Evolutionary conservation across 2,329 filamentous ascomycete species (phyloP), one percentile per base, ranked within the genome.

Genomic region (Cladobotryum protrusum): DNA sequence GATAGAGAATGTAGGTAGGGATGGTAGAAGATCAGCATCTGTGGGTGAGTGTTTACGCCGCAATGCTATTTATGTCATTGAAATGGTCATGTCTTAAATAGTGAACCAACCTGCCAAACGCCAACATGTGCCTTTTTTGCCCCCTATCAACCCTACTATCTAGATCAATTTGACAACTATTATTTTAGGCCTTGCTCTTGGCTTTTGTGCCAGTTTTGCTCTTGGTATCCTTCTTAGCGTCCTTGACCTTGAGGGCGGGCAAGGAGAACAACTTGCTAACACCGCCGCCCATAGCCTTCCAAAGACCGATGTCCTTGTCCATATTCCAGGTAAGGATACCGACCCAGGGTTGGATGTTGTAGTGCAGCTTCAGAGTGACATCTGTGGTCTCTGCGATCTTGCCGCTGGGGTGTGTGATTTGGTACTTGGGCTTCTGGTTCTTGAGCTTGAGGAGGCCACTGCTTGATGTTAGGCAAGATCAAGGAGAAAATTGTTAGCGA

Each of bases 281-380:
- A n/a, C 85, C 86, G 5, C 80, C 82, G 58, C 75, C 72, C 54
- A 90, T 61, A 48, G 72, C 75, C 70, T 82, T 77, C 87, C 87
- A 91, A 45, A 72, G 66, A 9, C 79, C 79, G 49, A 79, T 67
- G 56, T 79, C 74, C 39, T 64, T 59, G 55, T 75, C 67, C 55
- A 82, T 75, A 62, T 86, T 85, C 93, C 93, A 99, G 39, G 86
- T 86, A 67, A 97, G 70, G 47, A 86, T 71, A 13, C 93, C 93
- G 11, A 99, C 89, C 89, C 92, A 97, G 32, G 93, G 93, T 75
- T 99, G 93, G 53, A 97, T 87, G 71, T 97, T 97, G 82, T 95
- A 99, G 64, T 93, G 86, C 47, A 97, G 74, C 61, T 85, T 83
- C 55, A 99, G 74, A 29, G 81, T 84, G 50, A 92, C 89, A 65